These are phyloP conservation scores for Acacia pycnantha DNA, from an alignment of 331 rosid species.

Conservation along the genomic window DNA sequence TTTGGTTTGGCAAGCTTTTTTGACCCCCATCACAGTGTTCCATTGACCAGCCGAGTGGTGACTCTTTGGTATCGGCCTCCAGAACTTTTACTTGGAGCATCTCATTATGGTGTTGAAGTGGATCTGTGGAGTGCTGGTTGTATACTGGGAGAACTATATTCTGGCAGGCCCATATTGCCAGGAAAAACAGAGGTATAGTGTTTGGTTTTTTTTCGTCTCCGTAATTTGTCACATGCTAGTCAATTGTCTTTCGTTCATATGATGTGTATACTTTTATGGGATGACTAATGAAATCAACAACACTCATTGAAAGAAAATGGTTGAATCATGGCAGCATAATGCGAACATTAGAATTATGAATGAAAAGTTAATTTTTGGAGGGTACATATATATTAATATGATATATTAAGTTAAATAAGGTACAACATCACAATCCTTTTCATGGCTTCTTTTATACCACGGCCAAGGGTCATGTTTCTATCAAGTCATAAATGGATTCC, in stretches of 20 bases:
- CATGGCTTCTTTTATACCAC: neutral
- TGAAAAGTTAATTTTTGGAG: neutral
- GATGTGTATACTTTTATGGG: neutral
- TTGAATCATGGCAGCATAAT: neutral
- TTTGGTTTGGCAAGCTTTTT: slow-evolving; percentile 81
- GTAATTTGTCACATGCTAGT: neutral
- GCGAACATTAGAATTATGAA: neutral
- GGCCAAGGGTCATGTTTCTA: neutral
- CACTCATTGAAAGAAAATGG: neutral
- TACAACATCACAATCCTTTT: neutral
- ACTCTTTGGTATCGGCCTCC: slow-evolving; percentile 99
- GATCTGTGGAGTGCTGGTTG: slow-evolving; percentile 98
- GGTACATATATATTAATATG: neutral
- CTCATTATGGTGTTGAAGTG: slow-evolving; percentile 80
- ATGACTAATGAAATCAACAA: neutral
- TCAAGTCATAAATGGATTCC: slow-evolving; percentile 7
- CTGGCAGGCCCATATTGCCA: slow-evolving; percentile 84
- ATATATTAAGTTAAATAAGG: neutral
- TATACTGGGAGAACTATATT: slow-evolving; percentile 86
- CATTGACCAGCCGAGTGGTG: slow-evolving; percentile 86
- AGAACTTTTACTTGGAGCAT: slow-evolving; percentile 88
- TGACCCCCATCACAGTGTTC: slow-evolving; percentile 62
- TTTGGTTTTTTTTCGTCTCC: neutral
- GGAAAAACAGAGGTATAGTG: slow-evolving; percentile 90
- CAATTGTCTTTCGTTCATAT: neutral